These are phyloP conservation scores for Clavispora fructus DNA, from an alignment of 805 yeast genomes.

Conservation along the genomic window DNA sequence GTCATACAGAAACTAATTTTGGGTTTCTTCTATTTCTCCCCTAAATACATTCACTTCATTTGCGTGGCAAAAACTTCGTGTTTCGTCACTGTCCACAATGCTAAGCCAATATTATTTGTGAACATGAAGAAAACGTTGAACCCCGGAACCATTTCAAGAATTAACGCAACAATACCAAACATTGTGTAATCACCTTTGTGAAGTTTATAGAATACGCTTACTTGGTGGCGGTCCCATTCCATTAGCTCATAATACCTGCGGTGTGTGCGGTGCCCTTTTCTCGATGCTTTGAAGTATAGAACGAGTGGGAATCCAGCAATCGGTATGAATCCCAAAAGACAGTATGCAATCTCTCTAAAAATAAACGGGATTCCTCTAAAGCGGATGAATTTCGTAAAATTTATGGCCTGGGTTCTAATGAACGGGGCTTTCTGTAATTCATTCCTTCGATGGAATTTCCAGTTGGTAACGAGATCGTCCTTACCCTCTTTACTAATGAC, in stretches of 20 bases:
- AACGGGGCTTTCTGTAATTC: constrained; percentile 22
- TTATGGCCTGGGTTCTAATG: constrained; percentile 21
- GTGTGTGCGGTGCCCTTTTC: constrained; percentile 49
- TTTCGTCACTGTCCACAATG: constrained; percentile 53
- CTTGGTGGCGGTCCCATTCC: constrained; percentile 41
- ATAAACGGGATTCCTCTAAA: constrained; percentile 36
- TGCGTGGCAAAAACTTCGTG: constrained; percentile 3
- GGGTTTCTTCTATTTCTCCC: background rate
- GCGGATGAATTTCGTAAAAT: constrained; percentile 30
- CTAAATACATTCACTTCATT: background rate
- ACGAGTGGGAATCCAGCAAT: constrained; percentile 54
- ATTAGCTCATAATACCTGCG: constrained; percentile 53
- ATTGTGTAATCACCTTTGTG: constrained; percentile 37
- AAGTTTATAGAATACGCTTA: constrained; percentile 29
- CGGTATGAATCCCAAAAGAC: constrained; percentile 47
- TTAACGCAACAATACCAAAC: constrained; percentile 49
- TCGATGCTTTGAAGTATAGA: constrained; percentile 47
- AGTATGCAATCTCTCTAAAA: constrained; percentile 26
- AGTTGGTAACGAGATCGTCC: constrained; percentile 39
- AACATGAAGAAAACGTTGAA: constrained; percentile 49
- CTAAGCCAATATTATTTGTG: constrained; percentile 59
- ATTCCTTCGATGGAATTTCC: constrained; percentile 27
- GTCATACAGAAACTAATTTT: background rate
- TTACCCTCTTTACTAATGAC: constrained; percentile 42
- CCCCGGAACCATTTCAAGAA: constrained; percentile 52